Evolutionary conservation across 805 yeast species (phyloP).

Genomic region (Candida sphagnicola): DNA sequence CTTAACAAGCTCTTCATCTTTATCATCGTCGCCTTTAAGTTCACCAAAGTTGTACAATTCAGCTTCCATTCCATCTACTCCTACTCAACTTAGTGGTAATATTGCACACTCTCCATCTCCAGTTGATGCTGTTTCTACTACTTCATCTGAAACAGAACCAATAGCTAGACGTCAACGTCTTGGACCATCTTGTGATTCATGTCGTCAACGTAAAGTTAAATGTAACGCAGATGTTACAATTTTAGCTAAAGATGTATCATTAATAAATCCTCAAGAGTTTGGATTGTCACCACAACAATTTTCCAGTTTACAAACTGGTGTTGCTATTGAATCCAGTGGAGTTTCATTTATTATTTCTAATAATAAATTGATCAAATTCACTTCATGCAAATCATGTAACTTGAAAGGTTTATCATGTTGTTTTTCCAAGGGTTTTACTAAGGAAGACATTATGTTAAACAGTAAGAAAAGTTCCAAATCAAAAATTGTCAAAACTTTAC

Average conservation of each 20-base stretch:
- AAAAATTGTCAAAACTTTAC: constrained; percentile 7
- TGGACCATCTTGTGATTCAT: constrained; percentile 73
- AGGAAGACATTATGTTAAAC: constrained; percentile 48
- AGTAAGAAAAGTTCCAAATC: constrained; percentile 18
- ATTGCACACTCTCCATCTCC: neutral
- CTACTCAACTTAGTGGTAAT: neutral
- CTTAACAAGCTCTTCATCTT: constrained; percentile 2
- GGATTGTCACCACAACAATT: neutral
- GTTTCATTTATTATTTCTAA: constrained; percentile 16
- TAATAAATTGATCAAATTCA: constrained; percentile 44
- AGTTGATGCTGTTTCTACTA: neutral
- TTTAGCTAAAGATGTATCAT: constrained; percentile 16
- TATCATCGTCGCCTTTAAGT: constrained; percentile 8
- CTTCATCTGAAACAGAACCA: neutral
- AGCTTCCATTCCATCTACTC: neutral
- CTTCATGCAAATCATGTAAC: constrained; percentile 54
- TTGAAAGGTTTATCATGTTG: constrained; percentile 43
- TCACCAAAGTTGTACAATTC: constrained; percentile 7
- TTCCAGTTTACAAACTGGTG: neutral
- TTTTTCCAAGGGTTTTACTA: constrained; percentile 64
- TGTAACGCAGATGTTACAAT: constrained; percentile 64
- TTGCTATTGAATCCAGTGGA: constrained; percentile 1
- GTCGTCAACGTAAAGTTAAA: constrained; percentile 65
- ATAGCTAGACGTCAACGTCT: constrained; percentile 54
- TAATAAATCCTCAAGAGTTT: constrained; percentile 4